These are phyloP conservation scores for Yamadazyma buinensis DNA, from an alignment of 1,139 yeast genomes.

Conservation along the genomic window DNA sequence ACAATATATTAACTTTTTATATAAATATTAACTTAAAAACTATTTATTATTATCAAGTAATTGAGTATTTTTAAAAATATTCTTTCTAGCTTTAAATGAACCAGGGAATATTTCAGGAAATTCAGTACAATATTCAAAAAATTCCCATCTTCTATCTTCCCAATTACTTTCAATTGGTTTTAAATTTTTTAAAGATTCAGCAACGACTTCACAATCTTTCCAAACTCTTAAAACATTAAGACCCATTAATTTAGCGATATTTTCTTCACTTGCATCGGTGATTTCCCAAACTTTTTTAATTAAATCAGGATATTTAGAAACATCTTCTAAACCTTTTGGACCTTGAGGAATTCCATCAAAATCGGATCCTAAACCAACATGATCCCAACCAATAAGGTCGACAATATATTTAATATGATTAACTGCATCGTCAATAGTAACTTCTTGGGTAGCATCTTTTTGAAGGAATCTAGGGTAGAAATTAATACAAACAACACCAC, in stretches of 20 bases:
- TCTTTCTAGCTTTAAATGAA: constrained; percentile 11
- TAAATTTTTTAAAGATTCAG: constrained; percentile 17
- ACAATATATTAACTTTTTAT: too few species aligned
- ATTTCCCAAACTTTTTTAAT: constrained; percentile 36
- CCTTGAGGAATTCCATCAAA: constrained; percentile 50
- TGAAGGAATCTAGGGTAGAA: constrained; percentile 43
- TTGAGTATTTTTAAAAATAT: constrained; percentile 1
- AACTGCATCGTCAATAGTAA: constrained; percentile 46
- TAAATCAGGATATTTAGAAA: constrained; percentile 50
- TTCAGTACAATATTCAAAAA: constrained; percentile 24
- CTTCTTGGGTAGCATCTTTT: constrained; percentile 16
- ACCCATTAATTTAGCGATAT: constrained; percentile 44
- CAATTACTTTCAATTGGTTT: constrained; percentile 38
- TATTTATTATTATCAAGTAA: neutral
- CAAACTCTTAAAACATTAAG: constrained; percentile 48
- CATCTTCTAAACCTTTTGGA: constrained; percentile 50
- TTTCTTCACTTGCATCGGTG: constrained; percentile 36
- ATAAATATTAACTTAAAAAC: neutral
- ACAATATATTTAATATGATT: constrained; percentile 43
- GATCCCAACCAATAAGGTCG: constrained; percentile 48
- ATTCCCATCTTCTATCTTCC: constrained; percentile 40
- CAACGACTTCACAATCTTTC: constrained; percentile 38
- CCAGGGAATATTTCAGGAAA: constrained; percentile 41
- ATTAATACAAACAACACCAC: constrained; percentile 49
- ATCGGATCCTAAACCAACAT: constrained; percentile 53